These are phyloP conservation scores for Globisporangium emineosum DNA, from an alignment of 352 stramenopile genomes.

Conservation along the genomic window DNA sequence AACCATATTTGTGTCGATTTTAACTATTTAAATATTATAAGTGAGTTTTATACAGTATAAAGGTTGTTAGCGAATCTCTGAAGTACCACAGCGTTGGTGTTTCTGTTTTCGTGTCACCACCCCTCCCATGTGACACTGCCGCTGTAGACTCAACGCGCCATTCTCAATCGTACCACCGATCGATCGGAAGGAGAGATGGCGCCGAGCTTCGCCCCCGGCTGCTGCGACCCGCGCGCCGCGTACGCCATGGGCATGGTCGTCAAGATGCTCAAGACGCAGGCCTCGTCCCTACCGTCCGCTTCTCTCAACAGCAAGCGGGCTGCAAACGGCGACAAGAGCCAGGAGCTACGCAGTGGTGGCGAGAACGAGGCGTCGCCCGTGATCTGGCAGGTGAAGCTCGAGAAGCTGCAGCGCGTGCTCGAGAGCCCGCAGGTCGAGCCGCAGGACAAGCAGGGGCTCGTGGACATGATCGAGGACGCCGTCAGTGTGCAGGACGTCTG, in stretches of 20 bases:
- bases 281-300: not conserved
- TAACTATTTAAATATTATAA: no score
- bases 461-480: conserved; percentile 19
- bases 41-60: no score
- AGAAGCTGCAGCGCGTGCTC: conserved; percentile 17
- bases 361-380: not conserved
- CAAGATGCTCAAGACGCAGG: conserved; percentile 14
- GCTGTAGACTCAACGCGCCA: not conserved
- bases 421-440: conserved; percentile 12
- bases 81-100: no score
- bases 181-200: conserved; percentile 7
- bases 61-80: no score
- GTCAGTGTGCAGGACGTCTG: conserved; percentile 15
- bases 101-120: no score
- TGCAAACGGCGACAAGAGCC: not conserved
- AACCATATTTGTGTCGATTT: no score
- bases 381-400: conserved; percentile 15
- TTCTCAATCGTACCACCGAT: not conserved
- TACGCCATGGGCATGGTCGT: conserved; percentile 37
- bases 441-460: conserved; percentile 15
- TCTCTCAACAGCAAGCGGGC: not conserved
- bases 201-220: conserved; percentile 8
- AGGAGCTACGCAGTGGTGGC: not conserved
- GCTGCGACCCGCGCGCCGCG: conserved; percentile 24
- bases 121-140: no score